Evolutionary conservation across 2,329 filamentous ascomycete genomes (phyloP), one percentile per base, ranked within the genome.

Genomic region (Chaetomium sp.): DNA sequence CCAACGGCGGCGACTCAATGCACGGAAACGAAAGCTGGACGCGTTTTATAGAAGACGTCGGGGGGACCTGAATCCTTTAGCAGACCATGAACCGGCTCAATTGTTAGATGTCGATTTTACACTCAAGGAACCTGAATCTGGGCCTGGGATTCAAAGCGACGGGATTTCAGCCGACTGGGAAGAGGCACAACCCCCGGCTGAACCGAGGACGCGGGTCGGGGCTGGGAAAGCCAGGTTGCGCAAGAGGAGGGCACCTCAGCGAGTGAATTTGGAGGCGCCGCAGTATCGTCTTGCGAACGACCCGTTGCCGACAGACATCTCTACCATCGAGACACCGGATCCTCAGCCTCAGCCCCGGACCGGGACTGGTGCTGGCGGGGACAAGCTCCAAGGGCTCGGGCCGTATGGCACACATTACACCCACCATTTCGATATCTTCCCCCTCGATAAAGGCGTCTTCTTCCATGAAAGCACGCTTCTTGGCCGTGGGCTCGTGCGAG

Each of bases 391-490:
- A 9, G 81, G 82, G 1, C 69, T 87, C 6, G 81, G 79, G 0
- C 79, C 81, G 0, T 84, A 81, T 64, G 83, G 83, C 1, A 81
- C 79, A 1, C 74, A 76, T 32, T 86, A 86, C 64, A 79, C 81
- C 0, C 75, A 79, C 37, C 77, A 86, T 63, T 87, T 87, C 59
- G 81, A 85, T 46, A 68, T 81, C 4, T 83, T 84, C 52, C 82
- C 82, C 14, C 69, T 86, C 35, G 76, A 79, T 41, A 63, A 68
- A 6, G 77, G 77, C 3, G 74, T 79, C 0, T 85, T 77, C 66
- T 86, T 86, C 52, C 82, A 85, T 53, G 74, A 78, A 58, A 78
- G 73, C 52, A 86, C 82, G 0, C 66, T 85, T 34, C 69, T 86
- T 45, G 84, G 83, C 6, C 76, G 74, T 60, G 81, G 82, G 1